A percentile compares a stretch with the other conserved stretches of the same genome.
Evolutionary conservation across 2,329 filamentous ascomycete genomes (phyloP).

Genomic region (Fusarium sp.): DNA sequence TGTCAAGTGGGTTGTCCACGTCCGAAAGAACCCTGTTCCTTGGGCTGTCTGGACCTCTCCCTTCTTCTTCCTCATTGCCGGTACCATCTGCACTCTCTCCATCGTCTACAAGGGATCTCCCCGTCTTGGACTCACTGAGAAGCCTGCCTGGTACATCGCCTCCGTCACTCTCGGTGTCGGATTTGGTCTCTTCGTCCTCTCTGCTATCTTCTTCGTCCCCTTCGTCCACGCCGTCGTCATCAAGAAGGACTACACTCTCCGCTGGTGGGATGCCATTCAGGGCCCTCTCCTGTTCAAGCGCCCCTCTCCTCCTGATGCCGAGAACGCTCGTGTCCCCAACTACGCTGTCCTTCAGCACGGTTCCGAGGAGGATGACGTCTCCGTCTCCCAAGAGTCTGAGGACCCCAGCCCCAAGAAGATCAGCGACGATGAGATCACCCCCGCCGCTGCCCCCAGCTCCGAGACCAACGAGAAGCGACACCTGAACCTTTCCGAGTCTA

Average conservation of each 20-base stretch:
- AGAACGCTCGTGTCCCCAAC: slow-evolving; percentile 73
- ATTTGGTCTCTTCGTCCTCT: slow-evolving; percentile 67
- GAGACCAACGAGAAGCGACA: slow-evolving; percentile 56
- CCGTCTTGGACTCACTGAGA: slow-evolving; percentile 49
- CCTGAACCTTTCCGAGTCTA: slow-evolving; percentile 51
- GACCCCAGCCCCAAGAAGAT: slow-evolving; percentile 34
- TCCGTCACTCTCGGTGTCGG: slow-evolving; percentile 74
- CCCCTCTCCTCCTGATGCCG: slow-evolving; percentile 62
- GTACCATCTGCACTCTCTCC: slow-evolving; percentile 78
- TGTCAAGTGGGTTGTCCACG: slow-evolving; percentile 73
- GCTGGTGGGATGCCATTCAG: slow-evolving; percentile 70
- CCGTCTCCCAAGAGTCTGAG: slow-evolving; percentile 37
- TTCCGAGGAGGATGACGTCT: slow-evolving; percentile 55
- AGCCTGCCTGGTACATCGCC: slow-evolving; percentile 75
- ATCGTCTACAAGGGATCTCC: slow-evolving; percentile 87
- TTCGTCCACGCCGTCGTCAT: slow-evolving; percentile 75
- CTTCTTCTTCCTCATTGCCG: slow-evolving; percentile 82
- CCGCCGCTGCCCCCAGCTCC: slow-evolving; percentile 37
- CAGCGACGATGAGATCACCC: slow-evolving; percentile 50
- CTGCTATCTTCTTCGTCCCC: slow-evolving; percentile 79
- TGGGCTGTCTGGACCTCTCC: slow-evolving; percentile 81
- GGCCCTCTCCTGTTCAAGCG: slow-evolving; percentile 75
- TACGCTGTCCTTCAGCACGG: slow-evolving; percentile 81
- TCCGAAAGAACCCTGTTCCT: slow-evolving; percentile 76
- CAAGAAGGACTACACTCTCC: slow-evolving; percentile 74